phyloP scores from a whole-genome alignment of 805 yeast genomes.

The Ogataea angusta region DNA sequence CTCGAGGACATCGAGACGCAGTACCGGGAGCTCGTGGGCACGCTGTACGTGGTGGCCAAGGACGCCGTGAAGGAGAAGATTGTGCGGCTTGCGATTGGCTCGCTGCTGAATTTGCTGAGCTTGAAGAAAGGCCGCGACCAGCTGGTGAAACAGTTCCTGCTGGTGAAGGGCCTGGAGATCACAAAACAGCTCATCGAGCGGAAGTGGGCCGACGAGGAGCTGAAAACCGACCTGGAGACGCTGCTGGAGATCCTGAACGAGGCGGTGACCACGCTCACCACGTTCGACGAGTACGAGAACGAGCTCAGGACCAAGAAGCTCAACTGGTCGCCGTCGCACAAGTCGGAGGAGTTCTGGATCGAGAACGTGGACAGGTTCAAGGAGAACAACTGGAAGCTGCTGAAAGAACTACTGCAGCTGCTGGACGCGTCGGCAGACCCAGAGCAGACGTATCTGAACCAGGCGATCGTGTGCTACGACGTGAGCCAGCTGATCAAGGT shows the following conservation, averaged over 20 bases:
- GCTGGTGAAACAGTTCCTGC: slow-evolving; percentile 61
- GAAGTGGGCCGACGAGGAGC: slow-evolving; percentile 94
- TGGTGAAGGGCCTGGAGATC: slow-evolving; percentile 71
- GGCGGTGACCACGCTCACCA: slow-evolving; percentile 75
- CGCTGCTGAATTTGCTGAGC: slow-evolving; percentile 58
- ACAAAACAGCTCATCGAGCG: slow-evolving; percentile 72
- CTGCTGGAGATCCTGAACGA: slow-evolving; percentile 62
- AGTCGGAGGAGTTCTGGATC: slow-evolving; percentile 83
- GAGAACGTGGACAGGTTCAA: slow-evolving; percentile 76
- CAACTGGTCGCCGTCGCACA: slow-evolving; percentile 91
- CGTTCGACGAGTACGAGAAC: slow-evolving; percentile 86
- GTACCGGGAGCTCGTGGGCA: slow-evolving; percentile 53
- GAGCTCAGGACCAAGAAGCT: slow-evolving; percentile 78
- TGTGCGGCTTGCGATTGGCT: slow-evolving; percentile 77
- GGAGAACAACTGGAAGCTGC: slow-evolving; percentile 69
- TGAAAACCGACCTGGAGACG: slow-evolving; percentile 63
- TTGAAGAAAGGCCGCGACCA: slow-evolving; percentile 38
- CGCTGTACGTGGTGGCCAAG: slow-evolving; percentile 57
- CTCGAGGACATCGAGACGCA: slow-evolving; percentile 46
- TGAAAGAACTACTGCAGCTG: slow-evolving; percentile 57
- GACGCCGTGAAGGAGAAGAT: slow-evolving; percentile 90
- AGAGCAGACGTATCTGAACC: slow-evolving; percentile 31
- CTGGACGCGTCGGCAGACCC: slow-evolving; percentile 36
- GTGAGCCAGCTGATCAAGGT: slow-evolving; percentile 57
- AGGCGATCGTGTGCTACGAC: slow-evolving; percentile 69